Evolutionary conservation across 441 rosid genomes (phyloP), one percentile per base, ranked within the genome.

Genomic region (Jatropha multifida): DNA sequence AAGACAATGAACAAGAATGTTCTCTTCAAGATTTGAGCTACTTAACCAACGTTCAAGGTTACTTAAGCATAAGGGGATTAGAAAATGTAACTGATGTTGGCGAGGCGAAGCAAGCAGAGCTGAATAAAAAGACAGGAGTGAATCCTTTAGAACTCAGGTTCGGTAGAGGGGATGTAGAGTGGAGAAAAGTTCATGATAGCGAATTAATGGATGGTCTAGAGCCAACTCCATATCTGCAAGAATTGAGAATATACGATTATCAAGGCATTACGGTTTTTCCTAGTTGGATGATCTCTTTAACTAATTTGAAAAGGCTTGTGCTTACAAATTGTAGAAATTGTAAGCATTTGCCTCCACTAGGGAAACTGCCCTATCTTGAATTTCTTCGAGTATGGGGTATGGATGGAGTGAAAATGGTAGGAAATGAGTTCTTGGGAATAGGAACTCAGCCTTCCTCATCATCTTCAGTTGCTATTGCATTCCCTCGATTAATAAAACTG

Each of bases 61-160:
- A 54, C 27, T 56, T 81, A 0, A 32, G 51, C 1, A 52, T 65
- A 11, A 46, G 18, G 55, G 26, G 65, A 38, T n/a, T 77, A n/a
- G 76, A 64, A 71, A 77, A 59, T 12, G 26, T 65, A 8, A 42
- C 2, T 0, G 67, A 66, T 62, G 17, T 1, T 0, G 12, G 20
- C 13, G 84, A 75, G 49, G 78, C 69, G 23, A 67, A 51, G 49
- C 74, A 58, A 40, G 77, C 78, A 44, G 68, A 76, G 17, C 80
- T 76, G 26, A 9, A 76, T 59, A 48, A 60, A 1, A 83, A 76
- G 68, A 46, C 58, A 17, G n/a, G 51, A 27, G 23, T 80, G 17
- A 6, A 40, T 40, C 3, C 15, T 5, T 49, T 77, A 58, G 59
- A 46, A 32, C 77, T 70, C 15, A 8, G 32, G 4, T 77, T 81